Evolutionary conservation across 805 yeast genomes (phyloP).

Genomic region (Saturnispora bothae): DNA sequence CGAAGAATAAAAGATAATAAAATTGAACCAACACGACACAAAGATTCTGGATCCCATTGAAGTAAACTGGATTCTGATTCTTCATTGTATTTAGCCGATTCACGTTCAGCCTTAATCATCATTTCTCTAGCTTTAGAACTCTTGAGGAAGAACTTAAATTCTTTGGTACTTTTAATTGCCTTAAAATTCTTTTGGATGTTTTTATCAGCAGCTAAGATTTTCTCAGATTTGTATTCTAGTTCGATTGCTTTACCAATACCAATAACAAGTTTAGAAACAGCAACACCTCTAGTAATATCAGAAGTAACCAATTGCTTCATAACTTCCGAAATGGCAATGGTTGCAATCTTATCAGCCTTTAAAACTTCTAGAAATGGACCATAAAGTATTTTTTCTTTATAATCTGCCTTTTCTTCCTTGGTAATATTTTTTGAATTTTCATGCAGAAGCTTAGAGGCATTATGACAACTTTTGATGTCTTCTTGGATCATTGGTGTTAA

Average conservation of each 20-base stretch:
- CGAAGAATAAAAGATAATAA: conserved; percentile 65
- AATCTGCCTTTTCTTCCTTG: conserved; percentile 14
- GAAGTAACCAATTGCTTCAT: conserved; percentile 65
- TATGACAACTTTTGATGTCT: conserved; percentile 50
- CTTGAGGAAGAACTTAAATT: conserved; percentile 32
- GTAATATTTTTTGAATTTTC: conserved; percentile 10
- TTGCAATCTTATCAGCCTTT: conserved; percentile 70
- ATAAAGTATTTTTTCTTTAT: conserved; percentile 38
- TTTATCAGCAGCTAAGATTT: conserved; percentile 46
- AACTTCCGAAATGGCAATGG: conserved; percentile 74
- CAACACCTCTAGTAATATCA: conserved; percentile 70
- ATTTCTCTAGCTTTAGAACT: conserved; percentile 21
- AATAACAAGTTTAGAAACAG: conserved; percentile 72
- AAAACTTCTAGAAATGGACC: conserved; percentile 73
- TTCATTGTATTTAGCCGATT: conserved; percentile 10
- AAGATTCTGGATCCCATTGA: conserved; percentile 24
- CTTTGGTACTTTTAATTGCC: conserved; percentile 37
- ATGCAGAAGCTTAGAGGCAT: conserved; percentile 26
- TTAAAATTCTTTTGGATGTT: conserved; percentile 42
- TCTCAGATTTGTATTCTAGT: conserved; percentile 68
- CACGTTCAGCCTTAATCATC: conserved; percentile 20
- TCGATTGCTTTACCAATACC: conserved; percentile 80
- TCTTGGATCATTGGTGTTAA: conserved; percentile 60
- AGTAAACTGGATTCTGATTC: conserved; percentile 12
- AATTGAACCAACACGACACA: conserved; percentile 72